phyloP scores from a whole-genome alignment of 2,329 filamentous ascomycete species.

The Eutypella sp. region DNA sequence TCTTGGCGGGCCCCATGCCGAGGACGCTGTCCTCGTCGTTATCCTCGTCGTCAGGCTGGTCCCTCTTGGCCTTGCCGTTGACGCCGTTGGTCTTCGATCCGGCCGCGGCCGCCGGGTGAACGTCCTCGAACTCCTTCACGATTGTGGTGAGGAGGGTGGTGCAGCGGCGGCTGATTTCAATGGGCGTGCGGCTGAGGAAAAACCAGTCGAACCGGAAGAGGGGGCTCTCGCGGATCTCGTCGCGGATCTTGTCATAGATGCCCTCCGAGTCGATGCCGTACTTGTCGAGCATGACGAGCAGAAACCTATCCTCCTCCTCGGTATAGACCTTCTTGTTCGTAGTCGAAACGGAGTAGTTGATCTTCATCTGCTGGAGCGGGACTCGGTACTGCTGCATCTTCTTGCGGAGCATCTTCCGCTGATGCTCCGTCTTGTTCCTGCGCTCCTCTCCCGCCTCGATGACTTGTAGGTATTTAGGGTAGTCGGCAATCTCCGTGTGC shows the following conservation, averaged over 20 bases:
- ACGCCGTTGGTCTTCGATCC: slow-evolving; percentile 52
- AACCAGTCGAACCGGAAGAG: slow-evolving; percentile 99
- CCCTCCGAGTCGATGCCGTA: slow-evolving; percentile 87
- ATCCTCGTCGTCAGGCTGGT: slow-evolving; percentile 67
- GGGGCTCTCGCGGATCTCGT: slow-evolving; percentile 90
- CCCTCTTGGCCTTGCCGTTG: slow-evolving; percentile 70
- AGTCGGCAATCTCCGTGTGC: slow-evolving; percentile 85
- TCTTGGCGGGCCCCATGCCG: slow-evolving; percentile 81
- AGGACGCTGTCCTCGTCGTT: slow-evolving; percentile 79
- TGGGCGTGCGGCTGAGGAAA: slow-evolving; percentile 89
- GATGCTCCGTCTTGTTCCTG: slow-evolving; percentile 80
- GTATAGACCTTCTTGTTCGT: slow-evolving; percentile 99
- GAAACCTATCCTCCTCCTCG: slow-evolving; percentile 93
- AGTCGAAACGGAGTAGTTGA: slow-evolving; percentile 97
- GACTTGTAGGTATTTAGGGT: slow-evolving; percentile 78
- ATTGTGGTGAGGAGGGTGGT: slow-evolving; percentile 92
- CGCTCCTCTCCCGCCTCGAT: slow-evolving; percentile 94
- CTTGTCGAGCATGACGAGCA: slow-evolving; percentile 88
- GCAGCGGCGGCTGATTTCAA: slow-evolving; percentile 87
- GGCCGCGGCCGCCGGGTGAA: slow-evolving; percentile 43
- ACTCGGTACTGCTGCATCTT: slow-evolving; percentile 98
- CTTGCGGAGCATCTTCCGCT: slow-evolving; percentile 87
- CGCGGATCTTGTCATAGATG: slow-evolving; percentile 90
- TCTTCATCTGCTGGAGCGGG: slow-evolving; percentile 93
- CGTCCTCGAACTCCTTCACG: slow-evolving; percentile 85